Evolutionary conservation across 2,329 filamentous ascomycete genomes (phyloP).

Genomic region (Orbilia oligospora): DNA sequence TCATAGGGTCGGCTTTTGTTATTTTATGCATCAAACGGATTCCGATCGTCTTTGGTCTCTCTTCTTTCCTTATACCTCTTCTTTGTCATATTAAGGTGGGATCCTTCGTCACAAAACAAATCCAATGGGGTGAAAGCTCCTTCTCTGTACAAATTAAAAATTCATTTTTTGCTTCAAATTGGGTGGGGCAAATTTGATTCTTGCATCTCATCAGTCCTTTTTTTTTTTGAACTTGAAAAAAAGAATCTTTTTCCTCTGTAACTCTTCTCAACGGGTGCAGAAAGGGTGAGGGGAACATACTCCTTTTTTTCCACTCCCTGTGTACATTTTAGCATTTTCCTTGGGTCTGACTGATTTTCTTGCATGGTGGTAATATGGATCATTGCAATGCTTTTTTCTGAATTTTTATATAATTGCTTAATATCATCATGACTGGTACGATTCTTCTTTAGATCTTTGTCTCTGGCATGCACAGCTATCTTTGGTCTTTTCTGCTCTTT

Average conservation of each 20-base stretch:
- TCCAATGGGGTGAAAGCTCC: constrained; percentile 61
- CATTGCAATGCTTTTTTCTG: constrained; percentile 26
- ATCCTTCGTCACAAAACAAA: constrained; percentile 57
- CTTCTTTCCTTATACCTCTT: constrained; percentile 59
- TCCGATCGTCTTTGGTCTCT: constrained; percentile 60
- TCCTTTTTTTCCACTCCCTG: constrained; percentile 43
- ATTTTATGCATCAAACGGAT: constrained; percentile 54
- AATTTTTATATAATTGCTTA: constrained; percentile 51
- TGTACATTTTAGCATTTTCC: constrained; percentile 63
- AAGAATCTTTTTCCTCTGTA: constrained; percentile 37
- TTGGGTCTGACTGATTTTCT: constrained; percentile 62
- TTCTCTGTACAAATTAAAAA: constrained; percentile 63
- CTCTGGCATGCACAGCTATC: constrained; percentile 65
- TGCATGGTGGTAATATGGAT: constrained; percentile 50
- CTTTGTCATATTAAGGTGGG: constrained; percentile 61
- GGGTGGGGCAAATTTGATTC: constrained; percentile 63
- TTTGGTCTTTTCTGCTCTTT: constrained; percentile 64
- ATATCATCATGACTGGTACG: constrained; percentile 52
- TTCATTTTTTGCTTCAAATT: constrained; percentile 66
- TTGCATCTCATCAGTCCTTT: constrained; percentile 17
- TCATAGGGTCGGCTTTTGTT: constrained; percentile 59
- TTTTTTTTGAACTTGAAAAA: constrained; percentile 30
- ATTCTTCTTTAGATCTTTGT: constrained; percentile 62
- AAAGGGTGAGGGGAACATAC: constrained; percentile 25
- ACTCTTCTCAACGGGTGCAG: constrained; percentile 41